A percentile compares a stretch with the other conserved stretches of the same genome.
Evolutionary conservation across 2,329 filamentous ascomycete species (phyloP).

Genomic region (Fusarium neocosmosporiellum): DNA sequence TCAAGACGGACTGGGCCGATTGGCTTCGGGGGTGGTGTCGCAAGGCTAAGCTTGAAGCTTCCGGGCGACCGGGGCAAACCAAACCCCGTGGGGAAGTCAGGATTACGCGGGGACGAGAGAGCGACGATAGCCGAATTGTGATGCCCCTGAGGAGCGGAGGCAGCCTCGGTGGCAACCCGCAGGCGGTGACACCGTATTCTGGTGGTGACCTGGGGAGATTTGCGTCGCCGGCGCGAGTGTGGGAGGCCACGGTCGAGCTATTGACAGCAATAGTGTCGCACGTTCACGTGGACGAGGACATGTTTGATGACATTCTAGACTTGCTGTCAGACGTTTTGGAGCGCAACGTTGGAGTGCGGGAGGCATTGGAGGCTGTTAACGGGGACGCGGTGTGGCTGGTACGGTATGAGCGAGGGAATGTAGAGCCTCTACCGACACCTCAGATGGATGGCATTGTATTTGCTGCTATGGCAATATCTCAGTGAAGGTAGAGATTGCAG

Average conservation of each 20-base stretch:
- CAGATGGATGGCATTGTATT: slow-evolving; percentile 57
- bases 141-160: slow-evolving; percentile 47
- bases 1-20: slow-evolving; percentile 78
- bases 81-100: slow-evolving; percentile 33
- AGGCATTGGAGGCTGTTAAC: slow-evolving; percentile 73
- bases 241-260: slow-evolving; percentile 70
- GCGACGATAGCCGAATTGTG: slow-evolving; percentile 43
- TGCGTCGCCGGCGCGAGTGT: slow-evolving; percentile 70
- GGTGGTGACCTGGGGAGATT: slow-evolving; percentile 65
- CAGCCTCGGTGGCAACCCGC: slow-evolving; percentile 31
- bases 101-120: slow-evolving; percentile 25
- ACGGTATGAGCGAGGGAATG: slow-evolving; percentile 60
- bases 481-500: slow-evolving; percentile 1
- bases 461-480: slow-evolving; percentile 40
- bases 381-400: slow-evolving; percentile 82
- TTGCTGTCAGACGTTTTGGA: slow-evolving; percentile 66
- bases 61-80: slow-evolving; percentile 26
- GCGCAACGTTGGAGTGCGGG: slow-evolving; percentile 59
- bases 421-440: slow-evolving; percentile 52
- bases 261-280: slow-evolving; percentile 70
- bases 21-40: slow-evolving; percentile 63
- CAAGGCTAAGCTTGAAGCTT: slow-evolving; percentile 55
- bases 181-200: slow-evolving; percentile 22
- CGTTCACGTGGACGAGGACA: slow-evolving; percentile 73
- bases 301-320: slow-evolving; percentile 77